Evolutionary conservation across 352 stramenopile species (phyloP).

Genomic region (Pythium brachiatum): DNA sequence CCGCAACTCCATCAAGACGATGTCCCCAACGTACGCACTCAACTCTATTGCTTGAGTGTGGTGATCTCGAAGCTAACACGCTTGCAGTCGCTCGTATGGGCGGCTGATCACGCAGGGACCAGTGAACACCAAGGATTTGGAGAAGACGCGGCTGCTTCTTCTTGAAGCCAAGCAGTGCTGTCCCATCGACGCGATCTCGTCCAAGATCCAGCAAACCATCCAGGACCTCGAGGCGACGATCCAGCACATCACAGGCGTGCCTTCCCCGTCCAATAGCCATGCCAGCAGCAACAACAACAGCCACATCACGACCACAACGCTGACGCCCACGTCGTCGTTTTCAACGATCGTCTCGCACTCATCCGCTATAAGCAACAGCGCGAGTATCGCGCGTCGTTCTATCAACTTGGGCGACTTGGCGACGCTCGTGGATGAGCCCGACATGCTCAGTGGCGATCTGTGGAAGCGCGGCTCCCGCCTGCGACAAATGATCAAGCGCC

Average conservation of each 20-base stretch:
- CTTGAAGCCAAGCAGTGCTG: constrained; percentile 48
- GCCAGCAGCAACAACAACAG: constrained; percentile 10
- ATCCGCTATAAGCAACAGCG: background rate
- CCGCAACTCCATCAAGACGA: constrained; percentile 47
- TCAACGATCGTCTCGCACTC: background rate
- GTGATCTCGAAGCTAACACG: background rate
- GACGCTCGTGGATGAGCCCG: constrained; percentile 31
- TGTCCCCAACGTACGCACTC: constrained; percentile 47
- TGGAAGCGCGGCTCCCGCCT: constrained; percentile 79
- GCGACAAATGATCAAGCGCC: constrained; percentile 85
- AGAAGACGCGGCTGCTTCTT: constrained; percentile 51
- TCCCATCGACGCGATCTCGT: constrained; percentile 33
- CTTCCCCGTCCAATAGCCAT: background rate
- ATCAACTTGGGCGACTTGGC: constrained; percentile 26
- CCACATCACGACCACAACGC: constrained; percentile 7
- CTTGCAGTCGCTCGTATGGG: constrained; percentile 12
- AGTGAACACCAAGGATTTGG: constrained; percentile 43
- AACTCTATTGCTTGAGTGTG: background rate
- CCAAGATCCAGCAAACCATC: constrained; percentile 49
- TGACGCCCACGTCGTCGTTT: constrained; percentile 7
- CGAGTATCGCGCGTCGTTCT: constrained; percentile 12
- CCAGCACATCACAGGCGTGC: constrained; percentile 6
- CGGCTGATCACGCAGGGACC: constrained; percentile 24
- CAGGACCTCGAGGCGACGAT: constrained; percentile 33
- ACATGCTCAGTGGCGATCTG: constrained; percentile 52